These are phyloP conservation scores for Candida pini DNA, from an alignment of 805 yeast species.

Conservation along the genomic window DNA sequence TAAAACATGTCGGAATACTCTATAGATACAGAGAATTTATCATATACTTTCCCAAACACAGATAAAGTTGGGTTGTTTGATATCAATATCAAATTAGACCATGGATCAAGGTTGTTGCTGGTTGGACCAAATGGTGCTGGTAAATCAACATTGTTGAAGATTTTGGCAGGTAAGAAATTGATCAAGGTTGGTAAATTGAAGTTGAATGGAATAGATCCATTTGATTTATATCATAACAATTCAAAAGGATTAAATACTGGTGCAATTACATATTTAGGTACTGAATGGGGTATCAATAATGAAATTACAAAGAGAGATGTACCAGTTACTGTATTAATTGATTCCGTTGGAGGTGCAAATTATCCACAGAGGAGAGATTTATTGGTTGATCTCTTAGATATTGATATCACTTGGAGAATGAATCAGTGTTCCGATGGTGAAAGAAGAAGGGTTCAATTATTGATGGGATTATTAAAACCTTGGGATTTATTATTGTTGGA, in stretches of 20 bases:
- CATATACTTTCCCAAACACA: constrained; percentile 60
- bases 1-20: constrained; percentile 31
- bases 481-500: constrained; percentile 86
- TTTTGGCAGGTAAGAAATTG: constrained; percentile 88
- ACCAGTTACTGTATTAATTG: constrained; percentile 72
- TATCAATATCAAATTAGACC: constrained; percentile 54
- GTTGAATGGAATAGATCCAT: constrained; percentile 87
- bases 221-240: constrained; percentile 33
- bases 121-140: constrained; percentile 98
- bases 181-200: constrained; percentile 64
- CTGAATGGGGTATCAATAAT: constrained; percentile 97
- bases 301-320: constrained; percentile 87
- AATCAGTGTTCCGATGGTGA: constrained; percentile 91
- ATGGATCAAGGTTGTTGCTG: constrained; percentile 70
- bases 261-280: constrained; percentile 72
- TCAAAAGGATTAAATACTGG: constrained; percentile 11
- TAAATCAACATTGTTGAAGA: constrained; percentile 78
- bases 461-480: constrained; percentile 88
- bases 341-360: constrained; percentile 74
- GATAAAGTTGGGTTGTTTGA: constrained; percentile 62
- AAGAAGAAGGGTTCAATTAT: constrained; percentile 86
- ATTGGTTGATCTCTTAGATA: constrained; percentile 72
- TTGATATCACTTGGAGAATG: constrained; percentile 90
- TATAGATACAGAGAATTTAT: constrained; percentile 57
- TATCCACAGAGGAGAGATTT: constrained; percentile 72